Percentiles rank a stretch among this genome's conserved stretches.
Evolutionary conservation across 139 green algal species (phyloP).

Genomic region (Chlorella sp.): DNA sequence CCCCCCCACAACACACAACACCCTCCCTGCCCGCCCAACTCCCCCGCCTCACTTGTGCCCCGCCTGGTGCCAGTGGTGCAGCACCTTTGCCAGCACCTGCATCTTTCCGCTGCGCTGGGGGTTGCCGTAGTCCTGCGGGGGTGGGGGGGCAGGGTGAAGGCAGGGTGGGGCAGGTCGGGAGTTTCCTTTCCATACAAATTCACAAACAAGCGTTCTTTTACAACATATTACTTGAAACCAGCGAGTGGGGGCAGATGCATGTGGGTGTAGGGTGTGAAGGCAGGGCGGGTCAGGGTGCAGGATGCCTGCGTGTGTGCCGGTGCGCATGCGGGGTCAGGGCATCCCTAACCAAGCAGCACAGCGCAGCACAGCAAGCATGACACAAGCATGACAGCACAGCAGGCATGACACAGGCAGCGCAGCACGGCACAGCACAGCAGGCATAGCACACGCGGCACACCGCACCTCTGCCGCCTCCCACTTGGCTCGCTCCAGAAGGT

Average conservation of each 20-base stretch:
- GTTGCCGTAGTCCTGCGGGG: slow-evolving; percentile 67
- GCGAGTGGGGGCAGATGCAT: too few relatives aligned
- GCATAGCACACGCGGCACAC: neutral
- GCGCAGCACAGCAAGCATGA: too few relatives aligned
- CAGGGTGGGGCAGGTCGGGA: neutral
- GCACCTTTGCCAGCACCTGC: slow-evolving; percentile 73
- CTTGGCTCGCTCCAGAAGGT: slow-evolving; percentile 87
- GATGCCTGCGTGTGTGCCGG: too few relatives aligned
- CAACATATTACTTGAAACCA: too few relatives aligned
- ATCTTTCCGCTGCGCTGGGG: slow-evolving; percentile 87
- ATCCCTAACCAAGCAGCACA: too few relatives aligned
- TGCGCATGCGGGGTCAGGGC: too few relatives aligned
- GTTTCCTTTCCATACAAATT: neutral
- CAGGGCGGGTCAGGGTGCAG: too few relatives aligned
- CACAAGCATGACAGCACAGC: too few relatives aligned
- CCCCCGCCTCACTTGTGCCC: slow-evolving; percentile 74
- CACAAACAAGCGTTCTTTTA: too few relatives aligned
- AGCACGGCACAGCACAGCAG: neutral
- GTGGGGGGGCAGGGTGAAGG: neutral
- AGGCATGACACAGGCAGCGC: too few relatives aligned
- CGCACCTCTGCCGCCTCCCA: slow-evolving; percentile 65
- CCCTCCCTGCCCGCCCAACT: neutral
- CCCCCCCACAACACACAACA: too few relatives aligned
- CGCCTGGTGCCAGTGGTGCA: slow-evolving; percentile 80
- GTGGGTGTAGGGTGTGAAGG: too few relatives aligned